phyloP scores from a whole-genome alignment of 2,329 filamentous ascomycete genomes.

The Chalaropsis ovoidea region DNA sequence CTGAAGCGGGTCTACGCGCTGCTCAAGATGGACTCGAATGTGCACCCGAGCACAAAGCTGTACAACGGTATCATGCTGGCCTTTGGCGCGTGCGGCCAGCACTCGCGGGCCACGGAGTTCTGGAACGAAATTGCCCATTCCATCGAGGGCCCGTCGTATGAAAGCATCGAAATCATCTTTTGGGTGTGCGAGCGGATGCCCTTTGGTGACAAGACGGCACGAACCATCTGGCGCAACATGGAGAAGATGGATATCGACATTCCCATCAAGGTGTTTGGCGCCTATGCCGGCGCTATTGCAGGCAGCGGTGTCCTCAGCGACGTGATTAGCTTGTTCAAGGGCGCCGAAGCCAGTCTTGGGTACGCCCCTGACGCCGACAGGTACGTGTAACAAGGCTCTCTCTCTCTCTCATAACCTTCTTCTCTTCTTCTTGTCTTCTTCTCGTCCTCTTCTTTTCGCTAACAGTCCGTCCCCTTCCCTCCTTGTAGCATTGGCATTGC shows the following conservation, averaged over 20 bases:
- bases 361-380: constrained; percentile 57
- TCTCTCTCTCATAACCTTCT: not conserved
- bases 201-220: constrained; percentile 49
- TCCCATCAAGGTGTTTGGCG: constrained; percentile 60
- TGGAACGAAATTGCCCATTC: constrained; percentile 78
- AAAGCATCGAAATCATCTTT: constrained; percentile 71
- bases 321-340: constrained; percentile 54
- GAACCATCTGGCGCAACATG: constrained; percentile 61
- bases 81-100: constrained; percentile 59
- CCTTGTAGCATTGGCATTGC: constrained; percentile 56
- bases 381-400: constrained; percentile 50
- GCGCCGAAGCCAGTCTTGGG: constrained; percentile 57
- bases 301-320: constrained; percentile 61
- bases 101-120: constrained; percentile 59
- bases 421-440: not conserved
- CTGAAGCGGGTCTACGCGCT: constrained; percentile 78
- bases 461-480: not conserved
- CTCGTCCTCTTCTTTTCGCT: not conserved
- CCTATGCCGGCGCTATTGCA: constrained; percentile 67
- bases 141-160: constrained; percentile 75
- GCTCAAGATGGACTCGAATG: constrained; percentile 78
- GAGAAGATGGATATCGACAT: constrained; percentile 68
- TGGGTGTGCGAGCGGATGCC: constrained; percentile 59
- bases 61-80: constrained; percentile 82
- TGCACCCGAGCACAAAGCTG: constrained; percentile 65